Percentiles rank a stretch among this genome's conserved stretches.
Evolutionary conservation across 306 rosid species (phyloP).

Genomic region (Pyrus communis): DNA sequence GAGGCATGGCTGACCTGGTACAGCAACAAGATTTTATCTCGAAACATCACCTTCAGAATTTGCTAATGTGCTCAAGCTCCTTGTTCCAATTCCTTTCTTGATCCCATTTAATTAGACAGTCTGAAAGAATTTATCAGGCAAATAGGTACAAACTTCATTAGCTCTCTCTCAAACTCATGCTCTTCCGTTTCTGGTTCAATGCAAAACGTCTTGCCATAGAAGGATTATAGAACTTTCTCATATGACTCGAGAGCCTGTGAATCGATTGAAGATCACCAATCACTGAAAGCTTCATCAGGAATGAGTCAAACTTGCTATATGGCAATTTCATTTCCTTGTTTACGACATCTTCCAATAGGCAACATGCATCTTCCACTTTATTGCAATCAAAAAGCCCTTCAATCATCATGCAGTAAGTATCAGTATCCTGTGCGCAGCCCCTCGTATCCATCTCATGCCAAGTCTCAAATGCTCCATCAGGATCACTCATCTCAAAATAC

Average conservation of each 20-base stretch:
- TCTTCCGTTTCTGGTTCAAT: constrained; percentile 60
- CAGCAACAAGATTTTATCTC: neutral
- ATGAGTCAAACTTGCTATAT: constrained; percentile 54
- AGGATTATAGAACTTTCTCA: constrained; percentile 82
- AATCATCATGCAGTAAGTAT: constrained; percentile 69
- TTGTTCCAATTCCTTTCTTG: neutral
- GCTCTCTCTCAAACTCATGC: constrained; percentile 62
- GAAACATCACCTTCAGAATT: neutral
- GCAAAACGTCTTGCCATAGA: constrained; percentile 80
- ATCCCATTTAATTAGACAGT: neutral
- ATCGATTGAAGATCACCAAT: constrained; percentile 71
- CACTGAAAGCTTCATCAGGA: constrained; percentile 61
- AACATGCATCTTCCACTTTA: constrained; percentile 57
- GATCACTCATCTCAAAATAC: constrained; percentile 65
- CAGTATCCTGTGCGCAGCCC: constrained; percentile 47
- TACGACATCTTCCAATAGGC: constrained; percentile 63
- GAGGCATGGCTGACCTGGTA: neutral
- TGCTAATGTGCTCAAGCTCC: neutral
- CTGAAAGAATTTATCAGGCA: neutral
- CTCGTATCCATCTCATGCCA: constrained; percentile 74
- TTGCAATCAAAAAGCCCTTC: constrained; percentile 72
- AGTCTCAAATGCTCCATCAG: constrained; percentile 69
- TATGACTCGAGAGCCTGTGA: constrained; percentile 73
- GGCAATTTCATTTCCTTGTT: constrained; percentile 71
- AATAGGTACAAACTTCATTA: neutral